A percentile compares a stretch with the other conserved stretches of the same genome.
phyloP scores from a whole-genome alignment of 768 basidiomycete genomes.

The Russula sp. region DNA sequence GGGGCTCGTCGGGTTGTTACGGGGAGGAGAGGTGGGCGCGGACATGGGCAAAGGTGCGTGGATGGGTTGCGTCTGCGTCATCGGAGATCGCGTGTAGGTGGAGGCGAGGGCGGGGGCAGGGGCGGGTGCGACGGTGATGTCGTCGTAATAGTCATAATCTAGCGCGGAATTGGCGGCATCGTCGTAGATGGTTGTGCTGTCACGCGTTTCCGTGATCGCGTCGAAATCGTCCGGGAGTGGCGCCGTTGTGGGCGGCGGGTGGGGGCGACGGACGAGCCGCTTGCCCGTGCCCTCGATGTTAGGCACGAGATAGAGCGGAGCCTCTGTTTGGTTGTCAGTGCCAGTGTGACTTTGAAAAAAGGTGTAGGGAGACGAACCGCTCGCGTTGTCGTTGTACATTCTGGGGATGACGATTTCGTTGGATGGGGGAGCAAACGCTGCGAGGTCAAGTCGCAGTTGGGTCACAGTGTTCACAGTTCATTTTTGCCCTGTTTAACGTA shows the following conservation, averaged over 20 bases:
- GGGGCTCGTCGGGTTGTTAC: background rate
- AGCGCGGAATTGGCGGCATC: conserved; percentile 15
- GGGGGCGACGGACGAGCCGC: conserved; percentile 32
- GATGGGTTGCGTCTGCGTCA: background rate
- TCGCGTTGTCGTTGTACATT: conserved; percentile 22
- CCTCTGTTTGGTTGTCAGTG: conserved; percentile 7
- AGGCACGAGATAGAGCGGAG: conserved; percentile 32
- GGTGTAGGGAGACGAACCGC: conserved; percentile 8
- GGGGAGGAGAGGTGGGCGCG: background rate
- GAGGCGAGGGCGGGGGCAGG: too few relatives aligned
- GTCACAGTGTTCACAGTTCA: background rate
- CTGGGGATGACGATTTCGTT: background rate
- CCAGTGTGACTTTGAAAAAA: background rate
- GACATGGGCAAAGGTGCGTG: background rate
- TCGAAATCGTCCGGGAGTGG: conserved; percentile 38
- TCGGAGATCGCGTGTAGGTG: background rate
- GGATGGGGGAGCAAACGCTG: background rate
- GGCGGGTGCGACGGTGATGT: conserved; percentile 11
- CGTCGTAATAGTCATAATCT: conserved; percentile 22
- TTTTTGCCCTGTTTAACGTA: background rate
- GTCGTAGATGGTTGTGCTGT: conserved; percentile 16
- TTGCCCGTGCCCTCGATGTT: conserved; percentile 33
- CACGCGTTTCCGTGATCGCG: conserved; percentile 27
- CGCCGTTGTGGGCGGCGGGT: conserved; percentile 34
- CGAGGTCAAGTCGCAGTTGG: background rate